phyloP scores from a whole-genome alignment of 1,284 basidiomycete species.

The Anthracocystis walkeri region DNA sequence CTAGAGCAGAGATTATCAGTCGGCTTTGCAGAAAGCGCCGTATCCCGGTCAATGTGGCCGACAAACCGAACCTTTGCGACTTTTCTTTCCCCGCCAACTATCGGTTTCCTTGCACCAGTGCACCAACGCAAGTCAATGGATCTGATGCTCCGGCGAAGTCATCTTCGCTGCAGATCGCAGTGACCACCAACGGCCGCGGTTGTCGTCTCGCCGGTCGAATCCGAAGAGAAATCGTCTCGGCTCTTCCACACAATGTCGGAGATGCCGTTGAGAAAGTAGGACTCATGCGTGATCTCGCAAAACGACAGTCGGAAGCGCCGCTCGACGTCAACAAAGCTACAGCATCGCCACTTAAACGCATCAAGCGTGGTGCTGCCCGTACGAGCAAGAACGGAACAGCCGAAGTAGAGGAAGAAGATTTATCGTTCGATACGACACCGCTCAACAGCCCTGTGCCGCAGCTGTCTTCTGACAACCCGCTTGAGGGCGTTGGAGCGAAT shows the following conservation, averaged over 20 bases:
- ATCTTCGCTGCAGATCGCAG: constrained; percentile 82
- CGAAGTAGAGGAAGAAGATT: constrained; percentile 60
- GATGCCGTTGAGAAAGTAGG: constrained; percentile 83
- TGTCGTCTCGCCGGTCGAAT: constrained; percentile 86
- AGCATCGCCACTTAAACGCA: constrained; percentile 22
- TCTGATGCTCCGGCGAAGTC: not conserved
- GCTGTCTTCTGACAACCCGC: constrained; percentile 57
- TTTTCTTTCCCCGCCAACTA: constrained; percentile 89
- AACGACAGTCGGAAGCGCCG: constrained; percentile 63
- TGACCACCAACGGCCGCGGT: constrained; percentile 91
- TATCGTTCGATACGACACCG: constrained; percentile 58
- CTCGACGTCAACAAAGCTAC: not conserved
- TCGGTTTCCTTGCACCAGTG: constrained; percentile 75
- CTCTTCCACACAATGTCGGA: constrained; percentile 81
- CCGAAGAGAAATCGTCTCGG: constrained; percentile 82
- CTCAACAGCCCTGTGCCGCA: constrained; percentile 85
- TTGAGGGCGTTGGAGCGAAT: constrained; percentile 18
- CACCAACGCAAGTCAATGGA: constrained; percentile 2
- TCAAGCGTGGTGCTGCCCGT: constrained; percentile 8
- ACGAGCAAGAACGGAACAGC: constrained; percentile 27
- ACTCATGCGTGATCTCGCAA: constrained; percentile 77
- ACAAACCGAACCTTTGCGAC: constrained; percentile 86
- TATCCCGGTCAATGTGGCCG: constrained; percentile 86
- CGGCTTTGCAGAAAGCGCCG: constrained; percentile 68
- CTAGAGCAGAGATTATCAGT: constrained; percentile 51